These are phyloP conservation scores for Alternaria sp. DNA, from an alignment of 2,329 filamentous ascomycete genomes.

Conservation along the genomic window DNA sequence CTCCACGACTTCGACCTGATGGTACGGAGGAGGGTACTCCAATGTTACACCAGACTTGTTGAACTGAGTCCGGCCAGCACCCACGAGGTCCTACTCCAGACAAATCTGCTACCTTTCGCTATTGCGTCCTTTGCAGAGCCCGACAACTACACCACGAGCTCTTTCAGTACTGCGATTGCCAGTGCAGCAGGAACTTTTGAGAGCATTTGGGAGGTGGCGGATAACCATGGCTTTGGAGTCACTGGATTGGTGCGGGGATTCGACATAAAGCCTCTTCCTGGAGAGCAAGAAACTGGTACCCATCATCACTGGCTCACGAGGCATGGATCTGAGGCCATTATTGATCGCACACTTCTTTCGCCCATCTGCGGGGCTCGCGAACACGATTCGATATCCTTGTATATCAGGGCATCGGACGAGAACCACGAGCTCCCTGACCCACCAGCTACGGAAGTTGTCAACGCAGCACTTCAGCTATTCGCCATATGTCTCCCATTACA, in stretches of 20 bases:
- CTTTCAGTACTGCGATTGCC: conserved; percentile 89
- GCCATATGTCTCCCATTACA: conserved; percentile 90
- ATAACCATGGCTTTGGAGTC: conserved; percentile 94
- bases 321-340: conserved; percentile 69
- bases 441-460: conserved; percentile 90
- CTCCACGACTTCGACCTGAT: conserved; percentile 90
- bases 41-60: conserved; percentile 93
- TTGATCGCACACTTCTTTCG: conserved; percentile 63
- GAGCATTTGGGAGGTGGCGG: conserved; percentile 91
- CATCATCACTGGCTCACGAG: conserved; percentile 62
- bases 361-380: conserved; percentile 86
- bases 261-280: conserved; percentile 73
- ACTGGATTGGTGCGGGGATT: conserved; percentile 85
- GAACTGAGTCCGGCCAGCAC: conserved; percentile 86
- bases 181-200: conserved; percentile 91
- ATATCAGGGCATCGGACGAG: conserved; percentile 66
- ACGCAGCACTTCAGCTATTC: conserved; percentile 92
- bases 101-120: conserved; percentile 87
- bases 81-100: conserved; percentile 86
- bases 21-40: conserved; percentile 90
- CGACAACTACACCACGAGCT: conserved; percentile 84
- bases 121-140: conserved; percentile 94
- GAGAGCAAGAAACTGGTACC: conserved; percentile 58
- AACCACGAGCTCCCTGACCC: conserved; percentile 71
- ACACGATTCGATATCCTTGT: conserved; percentile 86